phyloP scores from a whole-genome alignment of 768 basidiomycete genomes.

The Lactarius evosmus region DNA sequence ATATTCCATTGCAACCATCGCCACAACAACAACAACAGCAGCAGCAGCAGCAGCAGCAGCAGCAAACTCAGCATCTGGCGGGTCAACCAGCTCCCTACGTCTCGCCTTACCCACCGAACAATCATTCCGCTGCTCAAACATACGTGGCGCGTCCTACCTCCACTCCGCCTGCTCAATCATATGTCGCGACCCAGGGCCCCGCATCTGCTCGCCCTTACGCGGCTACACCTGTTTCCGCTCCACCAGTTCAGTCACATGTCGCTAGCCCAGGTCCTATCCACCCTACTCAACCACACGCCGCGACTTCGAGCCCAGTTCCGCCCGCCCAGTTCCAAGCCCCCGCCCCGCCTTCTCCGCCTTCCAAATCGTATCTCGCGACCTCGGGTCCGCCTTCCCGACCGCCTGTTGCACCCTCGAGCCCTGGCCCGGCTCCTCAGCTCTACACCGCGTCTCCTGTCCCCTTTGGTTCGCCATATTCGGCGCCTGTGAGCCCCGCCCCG shows the following conservation, averaged over 20 bases:
- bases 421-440: not conserved
- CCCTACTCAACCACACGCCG: constrained; percentile 2
- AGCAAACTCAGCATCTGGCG: constrained; percentile 1
- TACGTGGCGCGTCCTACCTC: not conserved
- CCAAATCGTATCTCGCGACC: not conserved
- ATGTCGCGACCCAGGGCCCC: constrained; percentile 1
- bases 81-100: not conserved
- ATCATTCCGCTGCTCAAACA: not conserved
- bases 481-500: not conserved
- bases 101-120: constrained; percentile 11
- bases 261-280: not conserved
- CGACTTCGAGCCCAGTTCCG: not conserved
- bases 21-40: not conserved
- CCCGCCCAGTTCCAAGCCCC: not conserved
- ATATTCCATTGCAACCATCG: not conserved
- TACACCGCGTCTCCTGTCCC: not conserved
- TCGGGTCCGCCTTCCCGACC: not conserved
- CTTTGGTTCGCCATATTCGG: not conserved
- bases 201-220: constrained; percentile 2
- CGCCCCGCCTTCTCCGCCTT: not conserved
- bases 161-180: not conserved
- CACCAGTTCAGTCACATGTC: not conserved
- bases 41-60: constrained; percentile 3
- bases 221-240: not conserved
- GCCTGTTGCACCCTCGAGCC: not conserved